phyloP scores from a whole-genome alignment of 495 filamentous ascomycete genomes.

The Penicillium canariense region DNA sequence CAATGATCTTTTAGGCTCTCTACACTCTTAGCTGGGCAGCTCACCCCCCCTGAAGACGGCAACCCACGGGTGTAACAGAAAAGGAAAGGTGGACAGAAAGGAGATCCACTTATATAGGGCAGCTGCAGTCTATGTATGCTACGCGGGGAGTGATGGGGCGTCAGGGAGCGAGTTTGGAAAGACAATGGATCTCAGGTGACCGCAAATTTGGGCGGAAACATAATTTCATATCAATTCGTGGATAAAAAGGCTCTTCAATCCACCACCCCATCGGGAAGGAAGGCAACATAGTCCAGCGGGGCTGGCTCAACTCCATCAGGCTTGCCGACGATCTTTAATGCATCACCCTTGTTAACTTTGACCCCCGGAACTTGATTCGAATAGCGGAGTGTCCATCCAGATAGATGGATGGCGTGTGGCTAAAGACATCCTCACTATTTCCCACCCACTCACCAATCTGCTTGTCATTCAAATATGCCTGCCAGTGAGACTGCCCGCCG shows the following conservation, averaged over 20 bases:
- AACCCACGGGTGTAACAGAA: no score
- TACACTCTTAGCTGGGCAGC: no score
- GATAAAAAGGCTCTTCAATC: conserved; percentile 40
- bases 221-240: not conserved
- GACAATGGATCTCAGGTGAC: not conserved
- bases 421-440: conserved; percentile 53
- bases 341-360: conserved; percentile 50
- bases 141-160: not conserved
- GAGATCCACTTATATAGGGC: not conserved
- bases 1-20: no score
- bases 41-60: no score
- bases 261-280: conserved; percentile 58
- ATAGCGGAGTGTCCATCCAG: conserved; percentile 65
- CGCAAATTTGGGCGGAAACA: no score
- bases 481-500: conserved; percentile 53
- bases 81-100: not conserved
- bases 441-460: conserved; percentile 57
- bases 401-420: conserved; percentile 53
- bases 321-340: conserved; percentile 56
- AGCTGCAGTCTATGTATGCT: not conserved
- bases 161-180: not conserved
- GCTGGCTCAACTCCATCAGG: conserved; percentile 61
- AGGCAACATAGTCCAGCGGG: conserved; percentile 63
- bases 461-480: conserved; percentile 51
- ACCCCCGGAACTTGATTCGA: conserved; percentile 57